A percentile compares a stretch with the other conserved stretches of the same genome.
These are phyloP conservation scores for Bipolaris oryzae DNA, from an alignment of 2,329 filamentous ascomycete species.

Conservation along the genomic window DNA sequence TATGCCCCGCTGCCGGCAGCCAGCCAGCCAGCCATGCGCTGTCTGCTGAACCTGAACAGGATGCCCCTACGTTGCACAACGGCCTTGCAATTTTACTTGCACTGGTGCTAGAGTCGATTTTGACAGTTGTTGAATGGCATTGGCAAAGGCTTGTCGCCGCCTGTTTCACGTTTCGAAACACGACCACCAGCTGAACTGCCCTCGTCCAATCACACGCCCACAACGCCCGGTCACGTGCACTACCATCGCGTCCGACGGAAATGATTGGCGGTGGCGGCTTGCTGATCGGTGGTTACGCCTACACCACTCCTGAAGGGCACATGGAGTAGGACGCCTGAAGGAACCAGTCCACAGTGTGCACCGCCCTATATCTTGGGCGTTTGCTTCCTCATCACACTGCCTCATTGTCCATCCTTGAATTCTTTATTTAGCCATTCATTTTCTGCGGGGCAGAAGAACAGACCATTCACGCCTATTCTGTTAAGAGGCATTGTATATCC, in stretches of 20 bases:
- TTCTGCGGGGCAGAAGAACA: slow-evolving; percentile 19
- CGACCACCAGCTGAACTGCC: neutral
- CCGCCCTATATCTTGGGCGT: slow-evolving; percentile 18
- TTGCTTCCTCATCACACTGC: slow-evolving; percentile 18
- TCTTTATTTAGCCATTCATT: slow-evolving; percentile 19
- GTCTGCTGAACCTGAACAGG: neutral
- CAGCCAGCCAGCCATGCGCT: neutral
- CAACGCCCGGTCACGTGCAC: slow-evolving; percentile 20
- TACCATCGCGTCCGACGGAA: neutral
- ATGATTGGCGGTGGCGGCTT: slow-evolving; percentile 20
- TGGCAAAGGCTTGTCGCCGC: slow-evolving; percentile 30
- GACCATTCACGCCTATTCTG: slow-evolving; percentile 15
- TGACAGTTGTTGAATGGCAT: slow-evolving; percentile 8
- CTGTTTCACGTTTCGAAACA: slow-evolving; percentile 39
- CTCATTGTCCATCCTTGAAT: slow-evolving; percentile 18
- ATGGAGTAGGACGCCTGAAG: slow-evolving; percentile 1
- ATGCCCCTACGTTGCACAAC: neutral
- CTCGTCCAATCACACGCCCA: slow-evolving; percentile 24
- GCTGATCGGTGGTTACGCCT: slow-evolving; percentile 1
- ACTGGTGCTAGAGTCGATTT: slow-evolving; percentile 5
- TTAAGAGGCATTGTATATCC: slow-evolving; percentile 4
- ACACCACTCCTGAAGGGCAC: slow-evolving; percentile 1
- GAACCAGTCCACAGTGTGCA: slow-evolving; percentile 10
- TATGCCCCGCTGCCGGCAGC: neutral
- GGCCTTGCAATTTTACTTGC: neutral